Conservation (phyloP, 106 monocot species). For the Dendrobium catenatum region DNA sequence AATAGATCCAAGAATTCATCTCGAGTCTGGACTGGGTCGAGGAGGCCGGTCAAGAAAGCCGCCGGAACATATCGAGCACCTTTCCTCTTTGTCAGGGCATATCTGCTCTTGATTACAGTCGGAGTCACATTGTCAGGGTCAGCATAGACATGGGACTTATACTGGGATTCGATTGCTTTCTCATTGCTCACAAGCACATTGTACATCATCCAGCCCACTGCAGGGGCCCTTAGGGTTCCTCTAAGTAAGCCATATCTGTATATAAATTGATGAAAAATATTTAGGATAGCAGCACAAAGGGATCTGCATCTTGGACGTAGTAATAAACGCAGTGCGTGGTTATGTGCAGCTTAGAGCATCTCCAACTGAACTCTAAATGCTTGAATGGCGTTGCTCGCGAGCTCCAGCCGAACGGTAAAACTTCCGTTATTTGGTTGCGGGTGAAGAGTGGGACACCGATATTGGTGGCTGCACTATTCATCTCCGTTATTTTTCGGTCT, state of each 20-base stretch:
- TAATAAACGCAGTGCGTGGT: not conserved
- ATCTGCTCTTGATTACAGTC: constrained; percentile 59
- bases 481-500: too few species aligned
- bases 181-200: constrained; percentile 94
- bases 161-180: constrained; percentile 83
- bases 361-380: too few species aligned
- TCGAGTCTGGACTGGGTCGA: constrained; percentile 81
- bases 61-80: constrained; percentile 91
- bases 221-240: constrained; percentile 82
- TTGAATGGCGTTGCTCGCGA: too few species aligned
- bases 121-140: constrained; percentile 77
- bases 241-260: constrained; percentile 80
- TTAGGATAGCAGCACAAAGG: not conserved
- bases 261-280: constrained; percentile 2
- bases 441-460: too few species aligned
- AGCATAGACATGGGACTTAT: constrained; percentile 94
- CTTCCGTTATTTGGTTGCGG: too few species aligned
- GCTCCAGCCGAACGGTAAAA: too few species aligned
- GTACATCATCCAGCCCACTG: constrained; percentile 95
- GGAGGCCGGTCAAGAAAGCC: constrained; percentile 87
- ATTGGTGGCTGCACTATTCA: too few species aligned
- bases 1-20: constrained; percentile 78
- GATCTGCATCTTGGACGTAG: too few species aligned
- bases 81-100: constrained; percentile 65
- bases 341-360: not conserved